phyloP scores from a whole-genome alignment of 177 flowering plant genomes.

The Telopea speciosissima region DNA sequence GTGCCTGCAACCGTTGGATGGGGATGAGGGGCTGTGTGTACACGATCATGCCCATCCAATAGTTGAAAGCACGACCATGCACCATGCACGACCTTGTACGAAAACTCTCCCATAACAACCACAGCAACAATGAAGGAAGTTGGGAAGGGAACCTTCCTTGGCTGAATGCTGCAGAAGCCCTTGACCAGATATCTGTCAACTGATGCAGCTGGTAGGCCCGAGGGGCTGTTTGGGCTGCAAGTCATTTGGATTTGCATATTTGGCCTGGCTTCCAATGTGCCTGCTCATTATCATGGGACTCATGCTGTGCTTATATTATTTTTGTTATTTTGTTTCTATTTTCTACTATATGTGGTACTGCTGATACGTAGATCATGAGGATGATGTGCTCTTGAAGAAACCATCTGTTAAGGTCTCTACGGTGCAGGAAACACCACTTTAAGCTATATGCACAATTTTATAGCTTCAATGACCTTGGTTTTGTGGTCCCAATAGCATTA shows the following conservation, averaged over 20 bases:
- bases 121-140: neutral
- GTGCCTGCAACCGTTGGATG: too few relatives aligned
- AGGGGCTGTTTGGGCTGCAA: neutral
- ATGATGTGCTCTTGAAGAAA: too few relatives aligned
- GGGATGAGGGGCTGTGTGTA: too few relatives aligned
- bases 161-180: neutral
- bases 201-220: neutral
- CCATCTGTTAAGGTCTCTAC: neutral
- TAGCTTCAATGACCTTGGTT: neutral
- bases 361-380: neutral
- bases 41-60: too few relatives aligned
- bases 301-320: too few relatives aligned
- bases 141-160: neutral
- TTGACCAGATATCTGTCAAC: neutral
- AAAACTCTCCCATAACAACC: too few relatives aligned
- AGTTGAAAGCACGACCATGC: too few relatives aligned
- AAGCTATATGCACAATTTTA: neutral
- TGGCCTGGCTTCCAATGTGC: neutral
- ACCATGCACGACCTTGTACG: too few relatives aligned
- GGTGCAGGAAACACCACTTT: neutral
- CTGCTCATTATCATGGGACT: neutral
- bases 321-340: too few relatives aligned
- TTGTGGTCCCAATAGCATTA: neutral
- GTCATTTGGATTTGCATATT: neutral
- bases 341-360: too few relatives aligned